Base-by-base conservation (phyloP, 768 basidiomycete species). In the Omphalotus guepiniiformis region DNA sequence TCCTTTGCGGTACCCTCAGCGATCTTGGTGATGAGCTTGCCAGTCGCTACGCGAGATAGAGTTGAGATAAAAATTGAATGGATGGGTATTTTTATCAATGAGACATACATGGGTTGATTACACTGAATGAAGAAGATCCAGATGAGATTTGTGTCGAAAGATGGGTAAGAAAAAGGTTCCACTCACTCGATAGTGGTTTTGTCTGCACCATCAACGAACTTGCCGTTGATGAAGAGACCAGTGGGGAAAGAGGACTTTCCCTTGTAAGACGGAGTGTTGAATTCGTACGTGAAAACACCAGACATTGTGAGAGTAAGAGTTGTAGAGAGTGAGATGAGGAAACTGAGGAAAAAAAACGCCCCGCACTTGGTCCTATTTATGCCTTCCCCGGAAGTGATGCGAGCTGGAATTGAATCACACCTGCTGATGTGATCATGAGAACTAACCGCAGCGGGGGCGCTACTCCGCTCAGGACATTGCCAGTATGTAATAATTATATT, bases 151-250 rank as follows among this genome's bases (percentile, higher is more conserved):
- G n/a, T n/a, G n/a, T n/a, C 18, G 3, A 30, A 6, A 27, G 72
- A 69, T 57, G 73, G 37, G 21, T 37, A 18, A 19, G 12, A 39
- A 49, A 19, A 40, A 9, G 21, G 40, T 47, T 36, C 5, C 27
- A 63, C 82, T 51, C 53, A 85, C 84, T 85, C 83, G 57, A 89
- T 81, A 7, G 76, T 79, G 27, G 69, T 76, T 2, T 69, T 64
- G 6, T 74, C 64, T 9, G 68, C 63, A 13, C 82, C 83, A 36
- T 80, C 79, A 32, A 75, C 67, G 55, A 78, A 91, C 65, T 88
- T 59, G 56, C 82, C 82, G 57, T 78, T 71, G 60, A 92, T 87
- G 70, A 82, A 91, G 47, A 89, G 57, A 23, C 87, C 85, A 3
- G 80, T 78, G 48, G 62, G 58, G 49, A 80, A 66, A 9, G 59